Base-by-base conservation (phyloP, 23 red algal species). In the Cyanidioschyzon merolae region DNA sequence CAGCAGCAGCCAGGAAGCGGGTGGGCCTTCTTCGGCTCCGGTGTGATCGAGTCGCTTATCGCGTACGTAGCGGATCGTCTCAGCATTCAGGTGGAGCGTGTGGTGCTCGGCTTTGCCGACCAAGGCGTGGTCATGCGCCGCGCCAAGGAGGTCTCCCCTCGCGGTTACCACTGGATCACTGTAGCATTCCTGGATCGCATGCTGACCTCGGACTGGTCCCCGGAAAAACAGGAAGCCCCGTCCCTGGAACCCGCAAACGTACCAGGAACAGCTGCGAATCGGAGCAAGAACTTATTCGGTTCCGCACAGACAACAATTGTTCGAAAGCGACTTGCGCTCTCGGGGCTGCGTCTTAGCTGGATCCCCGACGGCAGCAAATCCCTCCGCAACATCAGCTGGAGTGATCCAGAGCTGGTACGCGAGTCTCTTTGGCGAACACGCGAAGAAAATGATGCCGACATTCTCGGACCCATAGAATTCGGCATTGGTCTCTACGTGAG, bases 41-140 rank as follows among this genome's bases (percentile, higher is more conserved):
- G 29, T 25, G 3, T 32, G 12, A 27, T 71, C 63, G 63, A 71
- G 32, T 35, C n/a, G n/a, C 3, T 32, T 7, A 71, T 71, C 29
- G 63, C n/a, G 3, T 71, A 71, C 30, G 63, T 71, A 3, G 32
- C 63, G n/a, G 63, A 71, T 71, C 63, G 63, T 3, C 16, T 71
- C 12, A 25, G 30, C 32, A 71, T 71, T 71, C 16, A 35, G 12
- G 63, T 71, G 63, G 12, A 27, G n/a, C 3, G 30, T 35, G 63
- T 71, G 29, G 29, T 71, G n/a, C 7, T 71, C 29, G 63, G 12
- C 12, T 71, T 27, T 25, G 63, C 21, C 12, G 63, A 71, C 30
- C n/a, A 25, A 27, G 21, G 21, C 2, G 7, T 3, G n/a, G 30
- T 32, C 12, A 3, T 35, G 63, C 29, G 16, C 30, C 63, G 29